A percentile compares a stretch with the other conserved stretches of the same genome.
Evolutionary conservation across 495 filamentous ascomycete species (phyloP).

Genomic region (Viridothelium virens): DNA sequence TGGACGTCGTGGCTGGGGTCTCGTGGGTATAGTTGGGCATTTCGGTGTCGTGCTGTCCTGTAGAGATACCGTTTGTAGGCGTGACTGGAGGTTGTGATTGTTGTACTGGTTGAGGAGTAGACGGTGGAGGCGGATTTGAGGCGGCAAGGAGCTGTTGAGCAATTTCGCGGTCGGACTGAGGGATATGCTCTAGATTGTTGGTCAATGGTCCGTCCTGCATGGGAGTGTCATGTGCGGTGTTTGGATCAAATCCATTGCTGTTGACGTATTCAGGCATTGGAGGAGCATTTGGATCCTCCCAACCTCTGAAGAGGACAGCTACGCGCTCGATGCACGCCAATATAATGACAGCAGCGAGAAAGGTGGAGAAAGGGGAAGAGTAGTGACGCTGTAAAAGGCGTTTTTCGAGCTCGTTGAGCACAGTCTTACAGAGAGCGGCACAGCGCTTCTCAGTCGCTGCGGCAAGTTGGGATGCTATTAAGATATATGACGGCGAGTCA

Average conservation of each 20-base stretch:
- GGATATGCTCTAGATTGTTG: slow-evolving; percentile 2
- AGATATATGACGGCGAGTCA: slow-evolving; percentile 37
- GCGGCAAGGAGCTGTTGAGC: slow-evolving; percentile 17
- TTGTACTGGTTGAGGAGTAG: not conserved
- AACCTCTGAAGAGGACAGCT: slow-evolving; percentile 71
- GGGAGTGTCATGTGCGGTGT: not conserved
- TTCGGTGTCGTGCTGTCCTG: not conserved
- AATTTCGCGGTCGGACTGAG: slow-evolving; percentile 16
- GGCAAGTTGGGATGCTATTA: slow-evolving; percentile 62
- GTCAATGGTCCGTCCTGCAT: slow-evolving; percentile 10
- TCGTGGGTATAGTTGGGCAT: not conserved
- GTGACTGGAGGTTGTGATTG: slow-evolving; percentile 3
- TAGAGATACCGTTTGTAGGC: not conserved
- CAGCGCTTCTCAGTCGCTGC: slow-evolving; percentile 69
- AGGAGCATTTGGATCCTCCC: slow-evolving; percentile 38
- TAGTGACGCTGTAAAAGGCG: slow-evolving; percentile 65
- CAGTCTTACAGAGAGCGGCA: slow-evolving; percentile 52
- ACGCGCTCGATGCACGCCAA: slow-evolving; percentile 76
- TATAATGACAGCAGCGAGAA: slow-evolving; percentile 63
- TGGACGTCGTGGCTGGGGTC: not conserved
- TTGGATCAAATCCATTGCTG: not conserved
- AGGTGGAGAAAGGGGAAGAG: slow-evolving; percentile 64
- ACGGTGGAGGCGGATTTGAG: not conserved
- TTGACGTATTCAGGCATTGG: not conserved
- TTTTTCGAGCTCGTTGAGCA: slow-evolving; percentile 70